Evolutionary conservation across 306 rosid species (phyloP).

Genomic region (Cucurbita ficifolia): DNA sequence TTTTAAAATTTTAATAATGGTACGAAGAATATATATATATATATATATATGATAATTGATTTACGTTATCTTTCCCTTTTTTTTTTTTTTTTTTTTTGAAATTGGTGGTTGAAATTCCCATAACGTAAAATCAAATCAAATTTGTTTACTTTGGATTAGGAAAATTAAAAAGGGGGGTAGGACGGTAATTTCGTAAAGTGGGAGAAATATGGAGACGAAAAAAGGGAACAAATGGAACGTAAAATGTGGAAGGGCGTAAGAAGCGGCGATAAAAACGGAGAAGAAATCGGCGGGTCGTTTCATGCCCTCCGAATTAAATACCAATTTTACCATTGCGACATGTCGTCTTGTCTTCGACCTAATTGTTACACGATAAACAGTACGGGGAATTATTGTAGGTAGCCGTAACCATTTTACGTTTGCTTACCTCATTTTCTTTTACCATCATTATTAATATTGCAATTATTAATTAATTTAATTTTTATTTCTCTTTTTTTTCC

Average conservation of each 20-base stretch:
- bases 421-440: not conserved
- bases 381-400: too few relatives aligned
- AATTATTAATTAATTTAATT: too few relatives aligned
- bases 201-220: not conserved
- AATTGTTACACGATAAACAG: not conserved
- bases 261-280: not conserved
- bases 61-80: too few relatives aligned
- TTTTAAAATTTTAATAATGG: too few relatives aligned
- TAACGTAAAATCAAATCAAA: too few relatives aligned
- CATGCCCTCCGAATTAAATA: too few relatives aligned
- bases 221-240: not conserved
- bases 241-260: not conserved
- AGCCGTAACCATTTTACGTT: not conserved
- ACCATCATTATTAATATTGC: too few relatives aligned
- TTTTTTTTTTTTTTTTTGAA: too few relatives aligned
- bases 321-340: not conserved
- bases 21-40: too few relatives aligned
- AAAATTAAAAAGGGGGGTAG: not conserved
- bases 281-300: not conserved
- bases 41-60: too few relatives aligned
- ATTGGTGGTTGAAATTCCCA: too few relatives aligned
- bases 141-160: not conserved
- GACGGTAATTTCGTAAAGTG: not conserved
- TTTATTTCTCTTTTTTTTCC: too few relatives aligned
- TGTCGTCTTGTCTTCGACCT: not conserved